A percentile compares a stretch with the other conserved stretches of the same genome.
These are phyloP conservation scores for Diatrype stigma DNA, from an alignment of 2,329 filamentous ascomycete species.

Conservation along the genomic window DNA sequence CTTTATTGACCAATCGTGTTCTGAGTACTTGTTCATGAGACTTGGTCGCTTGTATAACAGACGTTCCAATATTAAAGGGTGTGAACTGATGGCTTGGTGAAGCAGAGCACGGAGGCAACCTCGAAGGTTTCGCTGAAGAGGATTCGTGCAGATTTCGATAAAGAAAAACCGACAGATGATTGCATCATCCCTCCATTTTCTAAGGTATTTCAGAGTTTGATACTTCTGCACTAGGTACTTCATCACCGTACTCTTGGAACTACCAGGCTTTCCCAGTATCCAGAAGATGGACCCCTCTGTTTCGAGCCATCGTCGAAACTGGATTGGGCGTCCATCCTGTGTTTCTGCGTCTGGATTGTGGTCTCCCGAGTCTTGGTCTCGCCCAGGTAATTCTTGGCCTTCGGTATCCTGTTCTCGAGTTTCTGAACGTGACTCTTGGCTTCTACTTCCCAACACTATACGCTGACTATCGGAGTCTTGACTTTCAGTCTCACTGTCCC, in stretches of 20 bases:
- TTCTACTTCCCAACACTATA: too few species aligned
- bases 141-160: slow-evolving; percentile 7
- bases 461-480: too few species aligned
- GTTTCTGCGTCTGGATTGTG: too few species aligned
- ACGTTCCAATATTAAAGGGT: not conserved
- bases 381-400: too few species aligned
- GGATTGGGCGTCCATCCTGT: not conserved
- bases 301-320: slow-evolving; percentile 7
- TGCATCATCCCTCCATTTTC: slow-evolving; percentile 1
- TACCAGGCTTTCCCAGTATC: slow-evolving; percentile 16
- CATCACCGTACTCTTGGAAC: slow-evolving; percentile 16
- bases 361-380: too few species aligned
- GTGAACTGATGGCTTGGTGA: slow-evolving; percentile 4
- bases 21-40: slow-evolving; percentile 5
- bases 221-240: slow-evolving; percentile 4
- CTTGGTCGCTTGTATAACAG: slow-evolving; percentile 1
- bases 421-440: too few species aligned
- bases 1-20: slow-evolving; percentile 10
- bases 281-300: slow-evolving; percentile 10
- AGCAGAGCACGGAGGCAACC: slow-evolving; percentile 10
- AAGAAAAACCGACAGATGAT: slow-evolving; percentile 9
- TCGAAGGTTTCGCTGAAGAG: slow-evolving; percentile 5
- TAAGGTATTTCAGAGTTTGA: slow-evolving; percentile 1
- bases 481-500: not conserved
- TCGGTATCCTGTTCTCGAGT: too few species aligned